Base-by-base conservation (phyloP, 495 filamentous ascomycete species). In the Penicillium samsonianum region DNA sequence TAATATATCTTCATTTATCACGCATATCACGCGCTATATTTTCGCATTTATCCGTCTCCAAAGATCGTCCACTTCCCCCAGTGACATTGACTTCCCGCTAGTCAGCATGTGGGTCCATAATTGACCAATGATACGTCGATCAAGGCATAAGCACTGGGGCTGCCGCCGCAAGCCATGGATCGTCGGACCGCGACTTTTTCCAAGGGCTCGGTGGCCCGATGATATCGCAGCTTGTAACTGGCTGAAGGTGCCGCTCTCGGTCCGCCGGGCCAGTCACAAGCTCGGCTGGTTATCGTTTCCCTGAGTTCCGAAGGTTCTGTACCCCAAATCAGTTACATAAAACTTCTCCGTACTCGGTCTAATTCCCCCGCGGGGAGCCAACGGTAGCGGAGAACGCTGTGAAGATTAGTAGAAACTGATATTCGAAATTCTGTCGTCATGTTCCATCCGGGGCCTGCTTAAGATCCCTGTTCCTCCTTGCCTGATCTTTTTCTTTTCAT, bases 291-390 rank as follows among this genome's bases (percentile, higher is more conserved):
- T 69, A 67, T 67, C 64, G 40, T 20, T 35, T 42, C 47, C 30
- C 30, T 33, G 5, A 8, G 33, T n/a, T 12, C 14, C 28, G 30
- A 2, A 2, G 3, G 3, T 47, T 19, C 26, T 59, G 57, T 62
- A 70, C 68, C 64, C 67, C 65, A 68, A 67, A 59, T 53, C 46
- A 20, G 64, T 68, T 71, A 69, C 58, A 43, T 69, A 65, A 65
- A 41, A 35, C 28, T 8, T 23, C 37, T 53, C 25, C 16, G 22
- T 53, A 50, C 42, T 52, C 25, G 31, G 20, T 25, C 14, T 20
- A 25, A 23, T 17, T 44, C 45, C 55, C 60, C 62, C 59, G 58
- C 57, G 58, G 53, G 55, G 38, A 45, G 51, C 23, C 55, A 49
- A 41, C 41, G 30, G 47, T n/a, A 10, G 42, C 43, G 60, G 58